A percentile compares a stretch with the other conserved stretches of the same genome.
These are phyloP conservation scores for Pseudocercospora vitis DNA, from an alignment of 2,329 filamentous ascomycete species.

Conservation along the genomic window DNA sequence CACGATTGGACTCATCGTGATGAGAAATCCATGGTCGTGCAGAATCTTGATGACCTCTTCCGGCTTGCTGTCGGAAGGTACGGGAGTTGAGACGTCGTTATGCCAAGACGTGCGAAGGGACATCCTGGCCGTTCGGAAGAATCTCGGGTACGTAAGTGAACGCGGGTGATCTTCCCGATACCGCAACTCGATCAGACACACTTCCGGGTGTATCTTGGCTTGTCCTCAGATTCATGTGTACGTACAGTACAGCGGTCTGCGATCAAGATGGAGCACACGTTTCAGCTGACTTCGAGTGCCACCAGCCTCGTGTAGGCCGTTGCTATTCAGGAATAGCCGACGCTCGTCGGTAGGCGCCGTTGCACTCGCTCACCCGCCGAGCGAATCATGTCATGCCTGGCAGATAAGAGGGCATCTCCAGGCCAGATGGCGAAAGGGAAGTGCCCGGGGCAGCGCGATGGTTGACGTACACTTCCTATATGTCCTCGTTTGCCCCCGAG, in stretches of 20 bases:
- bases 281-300: background rate
- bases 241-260: too few relatives aligned
- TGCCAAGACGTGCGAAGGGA: constrained; percentile 6
- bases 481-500: background rate
- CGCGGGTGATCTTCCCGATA: background rate
- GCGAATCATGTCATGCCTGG: constrained; percentile 1
- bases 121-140: background rate
- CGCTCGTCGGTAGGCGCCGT: background rate
- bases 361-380: background rate
- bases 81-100: constrained; percentile 12
- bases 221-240: background rate
- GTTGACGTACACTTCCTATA: background rate
- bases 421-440: background rate
- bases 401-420: too few relatives aligned
- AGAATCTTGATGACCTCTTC: constrained; percentile 17
- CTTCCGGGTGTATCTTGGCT: background rate
- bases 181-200: background rate
- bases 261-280: background rate
- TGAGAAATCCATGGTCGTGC: constrained; percentile 25
- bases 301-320: too few relatives aligned
- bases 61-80: constrained; percentile 15
- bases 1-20: constrained; percentile 25
- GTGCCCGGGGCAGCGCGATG: too few relatives aligned
- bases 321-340: background rate
- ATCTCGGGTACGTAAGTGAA: too few relatives aligned